Evolutionary conservation across 2,329 filamentous ascomycete species (phyloP), one percentile per base, ranked within the genome.

Genomic region (Fusarium avenaceum): DNA sequence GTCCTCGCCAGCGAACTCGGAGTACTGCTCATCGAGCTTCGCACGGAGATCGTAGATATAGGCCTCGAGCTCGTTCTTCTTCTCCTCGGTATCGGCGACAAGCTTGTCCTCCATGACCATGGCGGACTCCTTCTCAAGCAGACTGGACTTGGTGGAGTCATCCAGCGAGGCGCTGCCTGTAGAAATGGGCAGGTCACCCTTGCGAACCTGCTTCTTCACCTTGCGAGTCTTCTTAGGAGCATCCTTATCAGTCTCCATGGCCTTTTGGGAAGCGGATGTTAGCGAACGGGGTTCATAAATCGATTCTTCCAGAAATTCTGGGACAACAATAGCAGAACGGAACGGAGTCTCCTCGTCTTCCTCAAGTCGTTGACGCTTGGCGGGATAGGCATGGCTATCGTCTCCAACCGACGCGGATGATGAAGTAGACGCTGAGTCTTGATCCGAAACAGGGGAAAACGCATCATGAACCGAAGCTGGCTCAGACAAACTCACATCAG

Each of bases 71-170:
- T 98, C 95, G 85, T 99, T 99, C 93, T 98, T 99, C 89, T 97
- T 97, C 85, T 98, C 94, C 79, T 98, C 96, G 38, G 96, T 99
- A 80, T 98, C 96, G 74, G 92, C 93, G 57, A 99, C 94, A 60
- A 98, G 90, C 88, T 98, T 99, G 84, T 99, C 96, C 82, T 97
- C 94, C 89, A 97, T 95, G 74, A 94, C 89, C 96, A 99, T 98
- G 74, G 89, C 79, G 72, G 90, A 87, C 84, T 99, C 96, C 80
- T 90, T 90, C 87, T 99, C 96, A 50, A 86, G 81, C 70, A 90
- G 84, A n/a, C 84, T 76, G 65, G 89, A 83, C 85, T 92, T 95
- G 77, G 84, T 78, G 17, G 85, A 74, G 49, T 87, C 80, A 66
- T 97, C 94, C 58, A 97, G 86, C 38, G 93, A 91, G 48, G 91